Evolutionary conservation across 805 yeast species (phyloP).

Genomic region (Wickerhamiella azymoides): DNA sequence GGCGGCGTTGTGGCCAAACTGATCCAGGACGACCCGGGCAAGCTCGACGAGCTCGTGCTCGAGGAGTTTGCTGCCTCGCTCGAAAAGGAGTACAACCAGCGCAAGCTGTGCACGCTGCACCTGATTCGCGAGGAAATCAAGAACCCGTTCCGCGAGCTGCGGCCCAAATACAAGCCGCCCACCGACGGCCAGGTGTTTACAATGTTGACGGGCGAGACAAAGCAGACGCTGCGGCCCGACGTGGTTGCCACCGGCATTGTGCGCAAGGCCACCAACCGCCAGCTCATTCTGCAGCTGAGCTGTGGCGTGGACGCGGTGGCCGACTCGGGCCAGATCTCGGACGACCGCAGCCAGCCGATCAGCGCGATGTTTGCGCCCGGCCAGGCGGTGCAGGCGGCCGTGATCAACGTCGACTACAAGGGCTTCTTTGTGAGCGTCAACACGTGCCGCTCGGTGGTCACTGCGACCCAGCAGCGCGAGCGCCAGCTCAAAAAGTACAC

Average conservation of each 20-base stretch:
- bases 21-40: constrained; percentile 43
- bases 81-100: constrained; percentile 44
- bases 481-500: constrained; percentile 27
- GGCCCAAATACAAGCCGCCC: constrained; percentile 55
- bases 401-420: constrained; percentile 57
- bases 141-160: constrained; percentile 73
- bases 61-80: constrained; percentile 89
- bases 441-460: constrained; percentile 50
- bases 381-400: constrained; percentile 77
- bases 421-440: constrained; percentile 62
- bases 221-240: constrained; percentile 52
- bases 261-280: constrained; percentile 41
- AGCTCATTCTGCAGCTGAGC: constrained; percentile 35
- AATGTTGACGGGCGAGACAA: constrained; percentile 77
- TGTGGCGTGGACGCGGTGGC: constrained; percentile 50
- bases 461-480: constrained; percentile 31
- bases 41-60: constrained; percentile 73
- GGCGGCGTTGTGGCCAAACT: constrained; percentile 60
- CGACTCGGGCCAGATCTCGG: constrained; percentile 25
- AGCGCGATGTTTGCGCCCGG: constrained; percentile 30
- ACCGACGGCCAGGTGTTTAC: constrained; percentile 66
- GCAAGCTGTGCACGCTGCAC: constrained; percentile 64
- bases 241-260: constrained; percentile 63
- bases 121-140: constrained; percentile 78
- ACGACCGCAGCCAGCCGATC: constrained; percentile 20